Evolutionary conservation across 2,329 filamentous ascomycete species (phyloP), one percentile per base, ranked within the genome.

Genomic region (Colletotrichum liriopes): DNA sequence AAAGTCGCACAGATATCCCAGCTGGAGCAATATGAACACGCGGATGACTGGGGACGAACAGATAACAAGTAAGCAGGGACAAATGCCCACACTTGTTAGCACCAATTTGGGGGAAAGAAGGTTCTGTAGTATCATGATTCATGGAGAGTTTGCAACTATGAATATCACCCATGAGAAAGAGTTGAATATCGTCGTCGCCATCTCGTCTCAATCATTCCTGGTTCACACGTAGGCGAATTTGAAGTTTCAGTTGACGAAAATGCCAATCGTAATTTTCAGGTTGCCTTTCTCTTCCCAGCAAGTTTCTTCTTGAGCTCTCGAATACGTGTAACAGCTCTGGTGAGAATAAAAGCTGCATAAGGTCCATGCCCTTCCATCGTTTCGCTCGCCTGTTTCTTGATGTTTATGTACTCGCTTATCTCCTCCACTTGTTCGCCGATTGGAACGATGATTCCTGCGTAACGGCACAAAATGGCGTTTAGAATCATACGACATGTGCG

Each of bases 281-380:
- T 5, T 8, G 18, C 8, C 26, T 52, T 52, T 2, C 16, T 29
- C 49, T 73, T 77, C 0, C 77, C 73, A 1, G 74, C 23, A 5
- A 79, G 1, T 41, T 71, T 79, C 23, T 76, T 74, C 49, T 79
- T 77, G 58, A 79, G 0, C 58, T 74, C 74, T 20, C 74, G 74
- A 6, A 78, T 37, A 1, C 45, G 32, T 0, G 20, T 61, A 3
- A 65, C 47, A 0, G 58, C 56, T 45, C 70, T 77, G n/a, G 67
- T 55, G 16, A 80, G 9, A 0, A 79, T 75, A 64, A 78, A 79
- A 0, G 65, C 73, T 0, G 78, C 77, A 51, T 79, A 80, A 26
- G 80, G 76, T 0, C 78, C 78, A 29, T 80, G 78, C 0, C 77
- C 77, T 39, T 77, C 75, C 77, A 77, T 77, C 0, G 74, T 64